Evolutionary conservation across 2,329 filamentous ascomycete genomes (phyloP).

Genomic region (Arthrobotrys pseudoclavata): DNA sequence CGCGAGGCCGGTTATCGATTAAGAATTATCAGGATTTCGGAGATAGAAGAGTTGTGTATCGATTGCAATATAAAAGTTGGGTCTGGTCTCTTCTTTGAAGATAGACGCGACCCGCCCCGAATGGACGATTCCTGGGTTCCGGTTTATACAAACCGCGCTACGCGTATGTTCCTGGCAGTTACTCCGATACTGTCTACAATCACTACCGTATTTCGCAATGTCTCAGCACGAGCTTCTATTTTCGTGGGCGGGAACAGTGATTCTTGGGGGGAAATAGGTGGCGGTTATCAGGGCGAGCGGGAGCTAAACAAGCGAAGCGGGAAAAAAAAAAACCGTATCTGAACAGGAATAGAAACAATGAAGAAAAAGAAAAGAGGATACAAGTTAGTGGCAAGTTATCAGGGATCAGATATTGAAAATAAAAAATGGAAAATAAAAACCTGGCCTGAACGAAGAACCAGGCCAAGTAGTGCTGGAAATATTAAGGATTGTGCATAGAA

Average conservation of each 20-base stretch:
- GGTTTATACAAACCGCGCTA: conserved; percentile 59
- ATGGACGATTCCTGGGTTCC: conserved; percentile 22
- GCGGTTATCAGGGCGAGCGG: conserved; percentile 58
- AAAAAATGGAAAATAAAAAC: conserved; percentile 8
- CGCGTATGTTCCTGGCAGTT: conserved; percentile 56
- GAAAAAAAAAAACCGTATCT: conserved; percentile 49
- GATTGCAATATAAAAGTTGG: conserved; percentile 12
- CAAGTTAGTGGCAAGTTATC: conserved; percentile 58
- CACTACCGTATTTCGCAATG: conserved; percentile 55
- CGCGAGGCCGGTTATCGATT: conserved; percentile 57
- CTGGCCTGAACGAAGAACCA: conserved; percentile 14
- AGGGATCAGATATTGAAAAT: conserved; percentile 33
- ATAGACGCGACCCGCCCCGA: conserved; percentile 39
- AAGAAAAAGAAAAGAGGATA: conserved; percentile 44
- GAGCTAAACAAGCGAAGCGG: conserved; percentile 59
- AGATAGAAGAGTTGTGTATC: conserved; percentile 37
- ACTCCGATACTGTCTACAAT: conserved; percentile 59
- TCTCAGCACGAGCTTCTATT: conserved; percentile 59
- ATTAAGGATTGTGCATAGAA: conserved; percentile 33
- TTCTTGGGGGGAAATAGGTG: conserved; percentile 35
- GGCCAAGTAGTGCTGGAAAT: conserved; percentile 11
- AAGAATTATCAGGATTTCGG: conserved; percentile 48
- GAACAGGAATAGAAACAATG: conserved; percentile 36
- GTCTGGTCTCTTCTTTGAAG: conserved; percentile 35
- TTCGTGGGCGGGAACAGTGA: conserved; percentile 52